Conservation (phyloP, 2,329 filamentous ascomycete genomes). For the Domatiomyces catenatus region DNA sequence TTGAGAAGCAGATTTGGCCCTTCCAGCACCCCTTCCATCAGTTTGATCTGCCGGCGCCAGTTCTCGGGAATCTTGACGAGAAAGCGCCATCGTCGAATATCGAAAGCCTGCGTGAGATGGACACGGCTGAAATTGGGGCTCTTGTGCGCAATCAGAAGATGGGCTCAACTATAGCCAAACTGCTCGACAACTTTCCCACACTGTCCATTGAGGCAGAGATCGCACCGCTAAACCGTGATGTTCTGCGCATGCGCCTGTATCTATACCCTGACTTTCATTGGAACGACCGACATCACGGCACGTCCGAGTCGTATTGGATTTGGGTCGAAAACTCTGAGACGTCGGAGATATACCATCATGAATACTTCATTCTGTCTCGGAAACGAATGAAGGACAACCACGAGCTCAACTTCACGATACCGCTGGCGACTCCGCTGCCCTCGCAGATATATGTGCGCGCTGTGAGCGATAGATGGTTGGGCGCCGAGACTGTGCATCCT, state of each 20-base stretch:
- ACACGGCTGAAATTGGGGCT: constrained; percentile 71
- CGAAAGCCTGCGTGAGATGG: constrained; percentile 83
- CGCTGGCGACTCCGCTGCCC: constrained; percentile 78
- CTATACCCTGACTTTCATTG: constrained; percentile 82
- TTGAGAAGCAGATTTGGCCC: constrained; percentile 90
- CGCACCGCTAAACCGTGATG: constrained; percentile 84
- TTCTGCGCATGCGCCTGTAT: constrained; percentile 75
- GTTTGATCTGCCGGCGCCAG: constrained; percentile 73
- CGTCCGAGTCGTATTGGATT: constrained; percentile 91
- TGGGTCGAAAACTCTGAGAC: constrained; percentile 99
- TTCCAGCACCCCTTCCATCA: constrained; percentile 91
- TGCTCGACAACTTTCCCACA: constrained; percentile 84
- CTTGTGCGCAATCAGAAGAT: constrained; percentile 84
- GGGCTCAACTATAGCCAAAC: constrained; percentile 62
- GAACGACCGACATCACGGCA: constrained; percentile 88
- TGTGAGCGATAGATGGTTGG: constrained; percentile 90
- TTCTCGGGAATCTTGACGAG: constrained; percentile 72
- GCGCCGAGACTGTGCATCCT: constrained; percentile 85
- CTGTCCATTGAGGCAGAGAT: constrained; percentile 85
- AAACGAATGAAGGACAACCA: constrained; percentile 91
- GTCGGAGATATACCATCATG: constrained; percentile 92
- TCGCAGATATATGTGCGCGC: constrained; percentile 92
- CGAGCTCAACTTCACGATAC: constrained; percentile 94
- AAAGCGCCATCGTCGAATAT: constrained; percentile 59
- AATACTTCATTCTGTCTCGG: constrained; percentile 84